Evolutionary conservation across 2,329 filamentous ascomycete genomes (phyloP), one percentile per base, ranked within the genome.

Genomic region (Plenodomus biglobosus): DNA sequence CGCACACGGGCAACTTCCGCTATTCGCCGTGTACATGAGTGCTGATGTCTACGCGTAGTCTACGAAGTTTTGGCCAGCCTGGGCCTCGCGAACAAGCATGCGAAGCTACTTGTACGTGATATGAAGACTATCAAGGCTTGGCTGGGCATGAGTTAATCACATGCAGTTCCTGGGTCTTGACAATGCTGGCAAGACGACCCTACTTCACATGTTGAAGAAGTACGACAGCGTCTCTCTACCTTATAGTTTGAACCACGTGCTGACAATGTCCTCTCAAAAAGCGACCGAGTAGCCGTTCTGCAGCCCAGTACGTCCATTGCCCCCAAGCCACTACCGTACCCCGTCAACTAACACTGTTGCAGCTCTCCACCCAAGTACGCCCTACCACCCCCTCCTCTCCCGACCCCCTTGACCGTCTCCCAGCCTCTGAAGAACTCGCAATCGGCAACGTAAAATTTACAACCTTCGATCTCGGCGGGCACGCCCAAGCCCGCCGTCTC

Each of bases 121-220:
- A 86, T 95, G 58, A 55, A 53, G 11, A 53, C 44, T 34, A 30
- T 15, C 30, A 32, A 27, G 16, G 15, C 16, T 20, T 16, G 5
- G 21, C 37, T 19, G 18, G 10, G 3, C 22, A 6, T 42, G 17
- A 22, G 34, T 19, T 38, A 15, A 34, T 40, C 16, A 17, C 30
- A 47, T 27, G 50, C 61, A 65, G 49, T 66, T 38, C 88, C 94
- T 73, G 92, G 78, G 88, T 89, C 50, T 91, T 54, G 91, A 95
- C 74, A 95, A 95, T 78, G 91, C 91, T 42, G 91, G 91, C 76
- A 96, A 96, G 83, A 96, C 91, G 44, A 95, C 91, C 39, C 79
- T 96, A 59, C 78, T 96, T 72, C 91, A 96, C 76, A 95, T 95
- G 91, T 75, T 96, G 75, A 96, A 96, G 88, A 70, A 70, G 39